A percentile compares a stretch with the other conserved stretches of the same genome.
phyloP scores from a whole-genome alignment of 345 rosid genomes.

The Eucalyptus cladocalyx region DNA sequence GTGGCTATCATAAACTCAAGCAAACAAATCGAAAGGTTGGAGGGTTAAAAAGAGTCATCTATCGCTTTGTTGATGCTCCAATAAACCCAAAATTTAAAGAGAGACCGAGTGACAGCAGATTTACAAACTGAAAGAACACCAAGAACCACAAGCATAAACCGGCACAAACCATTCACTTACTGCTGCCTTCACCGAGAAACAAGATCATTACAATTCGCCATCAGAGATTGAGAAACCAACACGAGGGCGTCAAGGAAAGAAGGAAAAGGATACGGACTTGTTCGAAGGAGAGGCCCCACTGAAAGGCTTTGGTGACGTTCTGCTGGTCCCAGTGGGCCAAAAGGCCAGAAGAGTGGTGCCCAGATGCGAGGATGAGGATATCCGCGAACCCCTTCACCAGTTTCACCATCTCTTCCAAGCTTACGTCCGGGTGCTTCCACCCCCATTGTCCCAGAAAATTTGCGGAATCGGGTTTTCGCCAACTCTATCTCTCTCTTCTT shows the following conservation, averaged over 20 bases:
- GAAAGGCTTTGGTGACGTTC: slow-evolving; percentile 49
- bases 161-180: not conserved
- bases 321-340: slow-evolving; percentile 56
- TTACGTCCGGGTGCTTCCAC: slow-evolving; percentile 61
- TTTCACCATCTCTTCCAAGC: slow-evolving; percentile 42
- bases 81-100: not conserved
- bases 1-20: not conserved
- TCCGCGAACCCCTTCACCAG: slow-evolving; percentile 69
- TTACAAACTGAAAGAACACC: not conserved
- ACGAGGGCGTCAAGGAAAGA: not conserved
- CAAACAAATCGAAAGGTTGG: not conserved
- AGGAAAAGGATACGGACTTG: slow-evolving; percentile 11
- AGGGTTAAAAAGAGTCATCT: not conserved
- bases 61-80: not conserved
- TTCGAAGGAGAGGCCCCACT: slow-evolving; percentile 75
- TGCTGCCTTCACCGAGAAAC: not conserved
- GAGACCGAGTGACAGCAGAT: not conserved
- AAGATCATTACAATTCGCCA: not conserved
- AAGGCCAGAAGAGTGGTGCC: slow-evolving; percentile 67
- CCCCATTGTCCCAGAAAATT: slow-evolving; percentile 18
- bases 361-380: slow-evolving; percentile 63
- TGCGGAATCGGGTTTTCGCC: not conserved
- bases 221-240: not conserved
- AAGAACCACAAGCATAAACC: not conserved
- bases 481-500: not conserved